Conservation (phyloP, 1,284 basidiomycete species). For the Apiotrichum laibachii region DNA sequence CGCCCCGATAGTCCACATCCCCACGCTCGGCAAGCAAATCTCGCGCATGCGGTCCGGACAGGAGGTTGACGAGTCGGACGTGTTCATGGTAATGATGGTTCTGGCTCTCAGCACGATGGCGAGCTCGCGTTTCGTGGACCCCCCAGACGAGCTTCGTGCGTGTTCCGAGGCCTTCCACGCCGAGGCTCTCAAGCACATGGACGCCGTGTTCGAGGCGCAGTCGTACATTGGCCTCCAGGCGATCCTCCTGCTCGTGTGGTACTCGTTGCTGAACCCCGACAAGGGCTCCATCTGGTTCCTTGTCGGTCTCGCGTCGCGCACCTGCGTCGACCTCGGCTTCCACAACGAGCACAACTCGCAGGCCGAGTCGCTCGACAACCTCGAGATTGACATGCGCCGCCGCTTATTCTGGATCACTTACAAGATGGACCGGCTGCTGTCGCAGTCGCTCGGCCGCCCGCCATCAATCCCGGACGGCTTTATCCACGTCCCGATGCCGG, state of each 20-base stretch:
- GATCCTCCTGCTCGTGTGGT: slow-evolving; percentile 51
- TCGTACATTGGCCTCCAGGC: slow-evolving; percentile 52
- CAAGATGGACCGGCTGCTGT: slow-evolving; percentile 52
- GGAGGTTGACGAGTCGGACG: slow-evolving; percentile 48
- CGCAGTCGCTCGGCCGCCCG: slow-evolving; percentile 50
- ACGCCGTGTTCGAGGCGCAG: slow-evolving; percentile 51
- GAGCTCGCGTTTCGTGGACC: slow-evolving; percentile 50
- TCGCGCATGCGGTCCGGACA: slow-evolving; percentile 40
- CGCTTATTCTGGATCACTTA: slow-evolving; percentile 52
- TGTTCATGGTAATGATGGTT: slow-evolving; percentile 54
- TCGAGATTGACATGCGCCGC: slow-evolving; percentile 53
- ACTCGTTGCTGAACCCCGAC: slow-evolving; percentile 52
- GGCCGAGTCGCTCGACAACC: slow-evolving; percentile 43
- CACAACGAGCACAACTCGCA: slow-evolving; percentile 51
- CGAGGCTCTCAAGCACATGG: slow-evolving; percentile 52
- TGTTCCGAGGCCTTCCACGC: slow-evolving; percentile 53
- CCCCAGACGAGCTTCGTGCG: slow-evolving; percentile 51
- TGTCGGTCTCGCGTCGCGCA: slow-evolving; percentile 50
- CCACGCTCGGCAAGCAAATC: slow-evolving; percentile 49
- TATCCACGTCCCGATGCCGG: slow-evolving; percentile 48
- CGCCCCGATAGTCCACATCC: slow-evolving; percentile 52
- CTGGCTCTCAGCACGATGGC: slow-evolving; percentile 53
- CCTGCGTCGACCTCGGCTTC: slow-evolving; percentile 52
- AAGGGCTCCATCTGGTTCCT: slow-evolving; percentile 54
- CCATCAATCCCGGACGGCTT: slow-evolving; percentile 52